These are phyloP conservation scores for Alnus glutinosa DNA, from an alignment of 306 rosid species.

Conservation along the genomic window DNA sequence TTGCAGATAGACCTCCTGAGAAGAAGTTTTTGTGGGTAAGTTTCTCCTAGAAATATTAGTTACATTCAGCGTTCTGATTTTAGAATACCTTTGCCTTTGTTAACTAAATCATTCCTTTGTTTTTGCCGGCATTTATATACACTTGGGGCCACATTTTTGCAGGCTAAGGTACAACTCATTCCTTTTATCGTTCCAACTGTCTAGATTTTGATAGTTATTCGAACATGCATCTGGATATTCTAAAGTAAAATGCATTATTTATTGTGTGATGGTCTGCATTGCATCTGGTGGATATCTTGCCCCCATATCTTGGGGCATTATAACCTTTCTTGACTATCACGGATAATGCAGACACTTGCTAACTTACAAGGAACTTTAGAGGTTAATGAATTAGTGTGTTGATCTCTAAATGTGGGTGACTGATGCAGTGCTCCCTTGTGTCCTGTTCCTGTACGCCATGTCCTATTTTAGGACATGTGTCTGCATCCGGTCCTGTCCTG, in stretches of 20 bases:
- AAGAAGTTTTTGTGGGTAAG: slow-evolving; percentile 87
- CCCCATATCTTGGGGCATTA: background rate
- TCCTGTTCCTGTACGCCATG: background rate
- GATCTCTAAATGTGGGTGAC: background rate
- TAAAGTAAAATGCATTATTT: slow-evolving; percentile 5
- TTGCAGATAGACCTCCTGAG: slow-evolving; percentile 88
- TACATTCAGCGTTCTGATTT: slow-evolving; percentile 26
- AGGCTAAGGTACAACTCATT: slow-evolving; percentile 76
- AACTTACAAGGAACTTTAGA: background rate
- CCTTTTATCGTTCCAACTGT: slow-evolving; percentile 8
- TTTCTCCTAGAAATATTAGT: slow-evolving; percentile 14
- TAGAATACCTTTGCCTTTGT: slow-evolving; percentile 9
- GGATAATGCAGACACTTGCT: background rate
- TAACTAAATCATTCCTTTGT: slow-evolving; percentile 40
- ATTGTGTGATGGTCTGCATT: background rate
- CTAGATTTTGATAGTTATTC: slow-evolving; percentile 14
- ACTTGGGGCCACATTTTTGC: slow-evolving; percentile 36
- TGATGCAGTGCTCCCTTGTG: background rate
- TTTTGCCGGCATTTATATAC: slow-evolving; percentile 44
- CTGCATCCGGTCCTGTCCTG: background rate
- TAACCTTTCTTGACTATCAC: background rate
- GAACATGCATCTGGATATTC: slow-evolving; percentile 8
- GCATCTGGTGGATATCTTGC: background rate
- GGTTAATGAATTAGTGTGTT: background rate
- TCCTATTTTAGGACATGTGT: background rate